These are phyloP conservation scores for Dothiorella sarmentorum DNA, from an alignment of 2,329 filamentous ascomycete species.

Conservation along the genomic window DNA sequence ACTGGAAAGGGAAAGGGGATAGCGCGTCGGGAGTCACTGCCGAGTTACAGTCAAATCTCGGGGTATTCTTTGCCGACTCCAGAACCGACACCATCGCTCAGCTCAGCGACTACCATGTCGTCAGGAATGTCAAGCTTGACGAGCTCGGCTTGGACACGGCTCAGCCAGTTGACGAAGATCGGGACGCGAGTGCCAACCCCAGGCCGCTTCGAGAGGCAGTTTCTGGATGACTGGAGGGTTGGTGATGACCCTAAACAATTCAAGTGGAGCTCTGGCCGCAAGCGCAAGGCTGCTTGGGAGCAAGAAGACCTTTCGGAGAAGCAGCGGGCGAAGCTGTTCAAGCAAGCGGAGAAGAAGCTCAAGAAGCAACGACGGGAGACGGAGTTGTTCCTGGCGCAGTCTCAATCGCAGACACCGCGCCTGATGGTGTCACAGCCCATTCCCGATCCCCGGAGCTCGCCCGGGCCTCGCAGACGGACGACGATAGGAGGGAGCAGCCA, in stretches of 20 bases:
- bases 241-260: conserved; percentile 39
- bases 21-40: background rate
- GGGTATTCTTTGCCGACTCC: conserved; percentile 19
- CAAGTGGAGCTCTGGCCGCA: no score
- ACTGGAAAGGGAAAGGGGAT: conserved; percentile 21
- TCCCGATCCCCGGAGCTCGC: conserved; percentile 18
- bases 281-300: conserved; percentile 26
- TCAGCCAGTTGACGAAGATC: no score
- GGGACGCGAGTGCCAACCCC: no score
- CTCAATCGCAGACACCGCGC: background rate
- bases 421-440: conserved; percentile 18
- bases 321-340: conserved; percentile 36
- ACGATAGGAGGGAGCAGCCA: conserved; percentile 24
- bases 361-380: conserved; percentile 41
- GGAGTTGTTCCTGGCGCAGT: conserved; percentile 20
- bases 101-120: conserved; percentile 14
- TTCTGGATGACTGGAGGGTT: conserved; percentile 42
- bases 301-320: conserved; percentile 37
- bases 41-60: background rate
- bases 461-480: conserved; percentile 13
- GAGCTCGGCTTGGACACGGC: background rate
- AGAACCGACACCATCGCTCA: conserved; percentile 25
- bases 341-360: conserved; percentile 39
- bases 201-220: conserved; percentile 32
- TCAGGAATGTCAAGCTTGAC: background rate